Conservation (phyloP, 306 rosid species). For the Trichosanthes cucumerina region DNA sequence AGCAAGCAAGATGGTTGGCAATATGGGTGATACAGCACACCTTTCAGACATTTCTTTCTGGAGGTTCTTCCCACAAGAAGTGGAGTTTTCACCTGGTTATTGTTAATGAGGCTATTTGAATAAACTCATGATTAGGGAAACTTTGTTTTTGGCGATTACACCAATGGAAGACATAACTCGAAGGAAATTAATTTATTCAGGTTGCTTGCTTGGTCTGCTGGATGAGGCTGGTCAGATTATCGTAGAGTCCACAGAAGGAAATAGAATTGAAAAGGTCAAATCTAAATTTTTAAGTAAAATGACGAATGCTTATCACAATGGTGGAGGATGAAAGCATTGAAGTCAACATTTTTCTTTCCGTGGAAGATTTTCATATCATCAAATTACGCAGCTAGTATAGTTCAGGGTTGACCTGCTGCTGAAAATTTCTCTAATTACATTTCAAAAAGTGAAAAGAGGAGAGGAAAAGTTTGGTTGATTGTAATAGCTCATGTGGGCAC, state of each 20-base stretch:
- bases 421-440: neutral
- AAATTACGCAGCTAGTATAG: neutral
- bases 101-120: neutral
- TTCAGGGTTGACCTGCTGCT: neutral
- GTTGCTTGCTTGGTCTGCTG: neutral
- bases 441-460: neutral
- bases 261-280: constrained; percentile 1
- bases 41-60: constrained; percentile 22
- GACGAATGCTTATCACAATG: neutral
- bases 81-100: neutral
- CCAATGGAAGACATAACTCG: neutral
- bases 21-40: constrained; percentile 22
- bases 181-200: constrained; percentile 1
- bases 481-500: neutral
- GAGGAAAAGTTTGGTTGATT: neutral
- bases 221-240: neutral
- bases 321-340: neutral
- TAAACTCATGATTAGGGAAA: neutral
- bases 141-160: neutral
- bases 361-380: neutral
- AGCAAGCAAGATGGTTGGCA: constrained; percentile 22
- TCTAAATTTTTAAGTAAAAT: neutral
- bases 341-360: neutral
- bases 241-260: neutral
- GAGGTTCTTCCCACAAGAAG: constrained; percentile 6